phyloP scores from a whole-genome alignment of 176 grass and related monocot species.

The Carex kokanica region DNA sequence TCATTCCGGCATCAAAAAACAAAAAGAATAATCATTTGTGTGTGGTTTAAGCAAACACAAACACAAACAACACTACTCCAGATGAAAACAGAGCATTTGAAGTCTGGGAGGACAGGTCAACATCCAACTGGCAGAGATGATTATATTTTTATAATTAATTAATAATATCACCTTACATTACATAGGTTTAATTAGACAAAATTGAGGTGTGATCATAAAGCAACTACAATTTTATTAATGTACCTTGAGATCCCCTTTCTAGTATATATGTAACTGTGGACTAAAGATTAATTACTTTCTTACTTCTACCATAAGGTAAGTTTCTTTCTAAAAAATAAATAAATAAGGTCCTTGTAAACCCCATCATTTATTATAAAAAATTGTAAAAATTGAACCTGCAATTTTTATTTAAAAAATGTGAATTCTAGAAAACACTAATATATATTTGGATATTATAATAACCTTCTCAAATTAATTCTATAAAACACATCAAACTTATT shows the following conservation, averaged over 20 bases:
- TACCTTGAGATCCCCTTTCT: slow-evolving; percentile 13
- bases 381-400: neutral
- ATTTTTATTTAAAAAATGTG: neutral
- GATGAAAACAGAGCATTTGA: slow-evolving; percentile 1
- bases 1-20: neutral
- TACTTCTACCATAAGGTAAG: neutral
- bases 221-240: neutral
- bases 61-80: neutral
- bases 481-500: too few relatives aligned
- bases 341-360: neutral
- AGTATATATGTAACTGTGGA: neutral
- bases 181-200: neutral
- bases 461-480: too few relatives aligned
- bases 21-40: neutral
- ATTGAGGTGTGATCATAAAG: slow-evolving; percentile 1
- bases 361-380: neutral
- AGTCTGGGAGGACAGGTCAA: neutral
- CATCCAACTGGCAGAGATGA: neutral
- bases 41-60: slow-evolving; percentile 1
- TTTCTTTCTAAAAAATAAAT: neutral
- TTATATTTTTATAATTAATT: neutral
- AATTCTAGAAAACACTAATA: too few relatives aligned
- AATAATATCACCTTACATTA: neutral
- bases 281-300: neutral
- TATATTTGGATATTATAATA: too few relatives aligned